These are phyloP conservation scores for Microdochium paspali DNA, from an alignment of 2,329 filamentous ascomycete species.

Conservation along the genomic window DNA sequence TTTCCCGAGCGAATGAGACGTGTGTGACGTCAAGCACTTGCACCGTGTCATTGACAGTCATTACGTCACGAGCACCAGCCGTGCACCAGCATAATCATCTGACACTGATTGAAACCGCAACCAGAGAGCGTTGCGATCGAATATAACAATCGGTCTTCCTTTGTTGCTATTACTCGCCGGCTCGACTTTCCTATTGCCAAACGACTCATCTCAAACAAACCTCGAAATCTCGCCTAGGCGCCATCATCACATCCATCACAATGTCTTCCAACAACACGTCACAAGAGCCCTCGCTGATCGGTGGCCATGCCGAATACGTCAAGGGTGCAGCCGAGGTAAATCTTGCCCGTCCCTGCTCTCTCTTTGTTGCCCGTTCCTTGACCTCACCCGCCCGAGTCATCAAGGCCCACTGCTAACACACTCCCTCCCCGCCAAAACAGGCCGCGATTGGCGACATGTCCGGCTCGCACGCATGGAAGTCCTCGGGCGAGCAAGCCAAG, in stretches of 20 bases:
- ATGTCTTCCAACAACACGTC: constrained; percentile 19
- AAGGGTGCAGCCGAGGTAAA: constrained; percentile 58
- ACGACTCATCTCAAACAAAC: no score
- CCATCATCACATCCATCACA: constrained; percentile 17
- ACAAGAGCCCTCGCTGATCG: constrained; percentile 48
- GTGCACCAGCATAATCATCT: no score
- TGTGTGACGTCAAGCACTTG: no score
- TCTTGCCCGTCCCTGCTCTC: background rate
- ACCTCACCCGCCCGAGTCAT: constrained; percentile 6
- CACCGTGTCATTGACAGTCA: no score
- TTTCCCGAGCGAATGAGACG: no score
- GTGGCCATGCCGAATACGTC: constrained; percentile 56
- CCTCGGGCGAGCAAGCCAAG: constrained; percentile 56
- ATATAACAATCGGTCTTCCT: no score
- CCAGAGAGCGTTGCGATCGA: no score
- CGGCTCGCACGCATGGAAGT: constrained; percentile 53
- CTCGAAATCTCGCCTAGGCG: no score
- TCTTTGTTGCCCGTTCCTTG: background rate
- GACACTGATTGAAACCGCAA: no score
- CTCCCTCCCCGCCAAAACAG: constrained; percentile 24
- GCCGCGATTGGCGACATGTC: constrained; percentile 51
- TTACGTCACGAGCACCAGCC: no score
- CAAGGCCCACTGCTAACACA: background rate
- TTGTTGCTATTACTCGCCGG: no score
- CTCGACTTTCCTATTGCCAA: no score